Evolutionary conservation across 352 stramenopile genomes (phyloP).

Genomic region (Globisporangium parvum): DNA sequence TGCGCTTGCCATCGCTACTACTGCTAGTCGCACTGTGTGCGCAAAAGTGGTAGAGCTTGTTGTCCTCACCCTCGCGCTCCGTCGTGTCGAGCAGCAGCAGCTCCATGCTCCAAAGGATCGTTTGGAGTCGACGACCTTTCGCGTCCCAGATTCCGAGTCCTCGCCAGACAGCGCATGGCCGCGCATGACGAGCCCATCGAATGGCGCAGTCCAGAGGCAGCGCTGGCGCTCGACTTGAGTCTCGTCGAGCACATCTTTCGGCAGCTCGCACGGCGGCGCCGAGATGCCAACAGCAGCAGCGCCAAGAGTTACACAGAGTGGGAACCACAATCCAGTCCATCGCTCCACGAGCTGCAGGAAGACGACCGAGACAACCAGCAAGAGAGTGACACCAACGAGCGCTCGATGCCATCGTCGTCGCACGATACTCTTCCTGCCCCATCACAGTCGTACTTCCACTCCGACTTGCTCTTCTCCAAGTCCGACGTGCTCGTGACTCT

Average conservation of each 20-base stretch:
- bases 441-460: conserved; percentile 8
- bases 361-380: not conserved
- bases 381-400: not conserved
- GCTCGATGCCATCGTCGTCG: not conserved
- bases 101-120: too few relatives aligned
- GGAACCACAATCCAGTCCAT: conserved; percentile 7
- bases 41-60: conserved; percentile 40
- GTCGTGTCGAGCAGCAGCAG: conserved; percentile 55
- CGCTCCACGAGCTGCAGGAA: too few relatives aligned
- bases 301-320: conserved; percentile 9
- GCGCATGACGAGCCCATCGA: conserved; percentile 27
- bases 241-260: conserved; percentile 55
- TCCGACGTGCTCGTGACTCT: conserved; percentile 45
- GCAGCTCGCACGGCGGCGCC: conserved; percentile 20
- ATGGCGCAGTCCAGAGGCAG: conserved; percentile 38
- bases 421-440: not conserved
- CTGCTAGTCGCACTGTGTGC: not conserved
- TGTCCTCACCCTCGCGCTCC: conserved; percentile 67
- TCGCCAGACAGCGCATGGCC: not conserved
- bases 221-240: conserved; percentile 38
- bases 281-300: not conserved
- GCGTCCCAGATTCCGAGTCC: not conserved
- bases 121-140: too few relatives aligned
- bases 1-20: not conserved
- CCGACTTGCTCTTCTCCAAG: conserved; percentile 51